Base-by-base conservation (phyloP, 75 land plant genomes). In the Selaginella tamariscina region DNA sequence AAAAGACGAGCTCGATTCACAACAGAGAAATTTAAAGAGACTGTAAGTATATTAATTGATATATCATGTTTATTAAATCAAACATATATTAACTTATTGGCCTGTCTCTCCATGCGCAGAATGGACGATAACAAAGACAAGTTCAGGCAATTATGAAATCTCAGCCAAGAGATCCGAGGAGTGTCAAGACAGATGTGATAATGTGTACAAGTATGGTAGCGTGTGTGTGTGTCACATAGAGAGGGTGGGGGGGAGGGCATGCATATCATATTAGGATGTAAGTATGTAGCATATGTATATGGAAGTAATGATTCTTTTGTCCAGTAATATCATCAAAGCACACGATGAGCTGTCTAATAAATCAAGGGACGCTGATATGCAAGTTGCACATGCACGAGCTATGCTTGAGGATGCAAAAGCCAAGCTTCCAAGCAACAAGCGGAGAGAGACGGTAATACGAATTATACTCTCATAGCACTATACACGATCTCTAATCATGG, bases 291-390 rank as follows among this genome's bases (percentile, higher is more conserved):
- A 31, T 54, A 18, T 75, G 56, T n/a, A 1, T 29, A 18, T 33
- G 11, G 5, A 39, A 39, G 15, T 5, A 5, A 5, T 5, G 49
- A 39, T 39, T 39, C 39, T 56, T 29, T 57, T 22, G 11, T 74
- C 64, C 79, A 90, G 96, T 55, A 39, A 68, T 55, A 70, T 74
- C 68, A 76, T 54, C n/a, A 80, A 67, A 21, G 86, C 82, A 72
- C 77, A 70, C 71, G 84, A 86, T 72, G 88, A 91, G 56, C 65
- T 85, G 73, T 74, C 66, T 56, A 66, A 78, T 68, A 91, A 83
- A 74, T 81, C 82, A 0, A 32, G 64, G 30, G 91, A 85, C 75
- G 88, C 92, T 60, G 86, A 85, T 69, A 91, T 81, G 67, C 88
- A 88, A 68, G 77, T 88, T 56, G 79, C 73, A 54, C 68, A 79